These are phyloP conservation scores for Solanum lignicaule DNA, from an alignment of 257 asterid genomes.

Conservation along the genomic window DNA sequence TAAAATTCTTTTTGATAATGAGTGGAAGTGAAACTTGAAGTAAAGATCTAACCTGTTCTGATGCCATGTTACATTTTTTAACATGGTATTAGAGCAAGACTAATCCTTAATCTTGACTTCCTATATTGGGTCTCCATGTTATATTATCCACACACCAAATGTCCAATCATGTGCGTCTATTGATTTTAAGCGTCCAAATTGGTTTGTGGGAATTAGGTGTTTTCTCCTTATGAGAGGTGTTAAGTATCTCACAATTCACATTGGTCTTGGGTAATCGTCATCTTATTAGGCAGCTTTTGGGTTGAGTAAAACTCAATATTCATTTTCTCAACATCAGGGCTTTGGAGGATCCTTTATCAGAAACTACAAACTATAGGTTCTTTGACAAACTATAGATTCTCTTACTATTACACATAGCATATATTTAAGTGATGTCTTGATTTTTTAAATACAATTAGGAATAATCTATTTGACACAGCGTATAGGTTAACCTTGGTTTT, in stretches of 20 bases:
- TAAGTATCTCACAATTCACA: not conserved
- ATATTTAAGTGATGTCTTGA: not conserved
- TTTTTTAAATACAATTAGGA: not conserved
- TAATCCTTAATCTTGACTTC: not conserved
- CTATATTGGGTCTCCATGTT: not conserved
- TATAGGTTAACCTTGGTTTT: not conserved
- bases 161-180: not conserved
- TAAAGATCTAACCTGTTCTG: not conserved
- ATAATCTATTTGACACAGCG: not conserved
- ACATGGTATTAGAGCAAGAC: not conserved
- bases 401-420: not conserved
- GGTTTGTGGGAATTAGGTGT: not conserved
- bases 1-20: not conserved
- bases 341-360: not conserved
- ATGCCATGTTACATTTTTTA: not conserved
- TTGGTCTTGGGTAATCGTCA: not conserved
- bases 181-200: not conserved
- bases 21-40: not conserved
- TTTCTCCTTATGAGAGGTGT: not conserved
- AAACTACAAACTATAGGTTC: not conserved
- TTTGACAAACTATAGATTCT: not conserved
- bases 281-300: not conserved
- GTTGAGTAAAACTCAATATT: not conserved
- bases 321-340: not conserved
- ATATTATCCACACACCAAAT: not conserved